Percentiles rank a stretch among this genome's conserved stretches.
Conservation (phyloP, 225 moss, liverwort and hornwort species). For the Takakia lepidozioides region DNA sequence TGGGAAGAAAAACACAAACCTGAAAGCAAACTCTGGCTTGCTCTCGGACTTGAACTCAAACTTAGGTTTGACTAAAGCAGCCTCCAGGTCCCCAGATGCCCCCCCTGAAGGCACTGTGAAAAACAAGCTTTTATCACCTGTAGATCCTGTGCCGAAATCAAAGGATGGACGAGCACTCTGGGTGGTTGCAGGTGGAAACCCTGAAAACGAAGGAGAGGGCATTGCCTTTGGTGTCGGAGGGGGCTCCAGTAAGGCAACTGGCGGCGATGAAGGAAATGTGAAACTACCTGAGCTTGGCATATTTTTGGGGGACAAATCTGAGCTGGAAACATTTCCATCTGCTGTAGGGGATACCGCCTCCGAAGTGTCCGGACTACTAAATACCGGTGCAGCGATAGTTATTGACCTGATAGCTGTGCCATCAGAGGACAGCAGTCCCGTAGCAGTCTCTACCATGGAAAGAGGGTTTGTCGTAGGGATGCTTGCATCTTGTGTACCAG, state of each 20-base stretch:
- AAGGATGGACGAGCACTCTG: slow-evolving; percentile 29
- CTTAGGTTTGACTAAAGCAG: slow-evolving; percentile 20
- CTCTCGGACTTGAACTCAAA: slow-evolving; percentile 25
- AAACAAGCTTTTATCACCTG: slow-evolving; percentile 16
- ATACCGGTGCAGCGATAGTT: slow-evolving; percentile 19
- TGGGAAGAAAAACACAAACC: slow-evolving; percentile 23
- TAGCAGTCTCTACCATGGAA: slow-evolving; percentile 14
- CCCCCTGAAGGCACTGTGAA: slow-evolving; percentile 17
- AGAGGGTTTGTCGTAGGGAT: slow-evolving; percentile 18
- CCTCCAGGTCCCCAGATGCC: slow-evolving; percentile 12
- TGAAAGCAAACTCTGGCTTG: slow-evolving; percentile 41
- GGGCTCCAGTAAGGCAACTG: slow-evolving; percentile 48
- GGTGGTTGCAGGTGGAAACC: slow-evolving; percentile 20
- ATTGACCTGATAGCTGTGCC: slow-evolving; percentile 18
- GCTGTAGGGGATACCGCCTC: slow-evolving; percentile 19
- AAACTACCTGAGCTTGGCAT: slow-evolving; percentile 35
- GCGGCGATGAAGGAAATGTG: slow-evolving; percentile 56
- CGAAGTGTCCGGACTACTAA: slow-evolving; percentile 24
- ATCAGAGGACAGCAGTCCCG: slow-evolving; percentile 22
- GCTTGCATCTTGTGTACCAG: slow-evolving; percentile 17
- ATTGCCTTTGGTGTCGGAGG: slow-evolving; percentile 95
- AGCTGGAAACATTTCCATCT: no score
- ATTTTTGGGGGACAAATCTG: no score
- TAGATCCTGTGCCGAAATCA: slow-evolving; percentile 41
- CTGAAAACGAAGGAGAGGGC: slow-evolving; percentile 46